Base-by-base conservation (phyloP, 108 stramenopile genomes). In the Halocafeteria seosinensis region DNA sequence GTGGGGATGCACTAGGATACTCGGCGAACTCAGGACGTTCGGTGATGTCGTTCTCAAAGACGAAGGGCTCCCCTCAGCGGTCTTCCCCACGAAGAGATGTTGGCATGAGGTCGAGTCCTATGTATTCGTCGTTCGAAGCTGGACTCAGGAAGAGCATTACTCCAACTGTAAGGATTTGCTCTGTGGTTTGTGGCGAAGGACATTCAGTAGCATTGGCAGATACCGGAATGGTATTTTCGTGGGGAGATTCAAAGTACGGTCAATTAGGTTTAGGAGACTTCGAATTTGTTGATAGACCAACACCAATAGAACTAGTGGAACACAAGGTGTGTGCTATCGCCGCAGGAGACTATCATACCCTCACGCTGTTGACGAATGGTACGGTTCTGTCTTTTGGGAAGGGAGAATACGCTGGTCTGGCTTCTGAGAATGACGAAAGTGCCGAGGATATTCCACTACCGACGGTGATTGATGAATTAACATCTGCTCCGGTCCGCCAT, bases 251-350 rank as follows among this genome's bases (percentile, higher is more conserved):
- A 28, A 30, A 28, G 0, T 38, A 38, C 12, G 61, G 66, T 26
- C 66, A 67, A 50, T 60, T 67, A 8, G 66, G 66, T 47, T 38
- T 47, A n/a, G 42, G 42, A 17, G 42, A n/a, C 42, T 21, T 21
- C 17, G 42, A 21, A n/a, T n/a, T n/a, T 47, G 42, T 47, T 17
- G n/a, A 47, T n/a, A 47, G 17, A n/a, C 42, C 42, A 17, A 47
- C 42, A 21, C 42, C 42, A 17, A n/a, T 47, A 17, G 42, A 17
- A 21, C 17, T n/a, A 17, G 17, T 47, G 17, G 42, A 17, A 17
- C 42, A n/a, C 42, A 47, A 47, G 42, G 42, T 47, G 42, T 47
- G 17, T n/a, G 17, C 42, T n/a, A 47, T 47, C 42, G n/a, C 42
- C 42, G 42, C 42, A 47, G 42, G 42, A 17, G 17, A 17, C 42